Evolutionary conservation across 2,329 filamentous ascomycete genomes (phyloP).

Genomic region (Aureobasidium subglaciale): DNA sequence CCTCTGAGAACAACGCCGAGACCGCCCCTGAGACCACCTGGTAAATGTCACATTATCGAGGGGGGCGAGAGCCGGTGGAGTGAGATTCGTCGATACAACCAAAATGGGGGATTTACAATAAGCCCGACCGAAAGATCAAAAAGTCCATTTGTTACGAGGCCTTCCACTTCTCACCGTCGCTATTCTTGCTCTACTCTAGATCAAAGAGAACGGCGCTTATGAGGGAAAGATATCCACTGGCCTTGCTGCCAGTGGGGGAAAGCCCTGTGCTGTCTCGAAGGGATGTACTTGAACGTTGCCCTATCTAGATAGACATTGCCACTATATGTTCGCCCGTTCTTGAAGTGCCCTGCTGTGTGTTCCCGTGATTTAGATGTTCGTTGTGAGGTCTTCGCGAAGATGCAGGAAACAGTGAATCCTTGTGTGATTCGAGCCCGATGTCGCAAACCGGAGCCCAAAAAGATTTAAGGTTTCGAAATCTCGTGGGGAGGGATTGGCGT

Average conservation of each 20-base stretch:
- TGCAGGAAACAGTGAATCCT: not conserved
- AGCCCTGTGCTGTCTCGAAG: slow-evolving; percentile 86
- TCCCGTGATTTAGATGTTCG: not conserved
- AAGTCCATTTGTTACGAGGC: slow-evolving; percentile 14
- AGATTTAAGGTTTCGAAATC: not conserved
- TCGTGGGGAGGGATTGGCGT: not conserved
- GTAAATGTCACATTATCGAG: slow-evolving; percentile 31
- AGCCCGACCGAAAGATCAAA: slow-evolving; percentile 12
- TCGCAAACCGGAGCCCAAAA: not conserved
- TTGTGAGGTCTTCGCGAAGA: not conserved
- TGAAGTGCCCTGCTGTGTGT: slow-evolving; percentile 2
- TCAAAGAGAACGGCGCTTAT: slow-evolving; percentile 71
- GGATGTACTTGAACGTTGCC: slow-evolving; percentile 86
- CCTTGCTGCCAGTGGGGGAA: slow-evolving; percentile 65
- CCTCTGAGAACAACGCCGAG: slow-evolving; percentile 31
- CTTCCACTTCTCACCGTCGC: slow-evolving; percentile 17
- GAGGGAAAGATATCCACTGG: slow-evolving; percentile 97
- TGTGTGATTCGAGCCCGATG: not conserved
- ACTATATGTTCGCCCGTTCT: slow-evolving; percentile 16
- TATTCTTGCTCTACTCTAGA: slow-evolving; percentile 20
- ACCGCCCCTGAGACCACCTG: slow-evolving; percentile 35
- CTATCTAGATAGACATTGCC: slow-evolving; percentile 27
- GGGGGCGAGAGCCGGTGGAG: slow-evolving; percentile 10
- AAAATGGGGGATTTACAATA: slow-evolving; percentile 10
- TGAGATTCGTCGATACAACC: not conserved